Evolutionary conservation across 2,329 filamentous ascomycete genomes (phyloP).

Genomic region (Chaetoscypha palmicola): DNA sequence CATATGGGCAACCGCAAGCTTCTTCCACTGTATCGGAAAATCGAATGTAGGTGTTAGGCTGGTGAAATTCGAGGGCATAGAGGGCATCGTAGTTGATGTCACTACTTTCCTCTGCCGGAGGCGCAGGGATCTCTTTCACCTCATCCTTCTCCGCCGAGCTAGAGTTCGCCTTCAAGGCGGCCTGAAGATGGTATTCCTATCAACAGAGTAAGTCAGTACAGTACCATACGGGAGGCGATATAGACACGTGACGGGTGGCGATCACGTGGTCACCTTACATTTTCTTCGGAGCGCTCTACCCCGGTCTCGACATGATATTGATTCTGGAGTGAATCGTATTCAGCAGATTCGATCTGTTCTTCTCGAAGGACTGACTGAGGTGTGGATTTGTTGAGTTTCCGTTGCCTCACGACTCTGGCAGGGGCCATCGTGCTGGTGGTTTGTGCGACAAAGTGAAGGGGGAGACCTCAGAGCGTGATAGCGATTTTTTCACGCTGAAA

Average conservation of each 20-base stretch:
- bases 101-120: slow-evolving; percentile 53
- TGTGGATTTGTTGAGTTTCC: slow-evolving; percentile 51
- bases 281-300: slow-evolving; percentile 95
- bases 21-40: slow-evolving; percentile 98
- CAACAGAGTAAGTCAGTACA: slow-evolving; percentile 12
- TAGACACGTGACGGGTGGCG: slow-evolving; percentile 9
- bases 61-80: slow-evolving; percentile 71
- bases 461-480: slow-evolving; percentile 19
- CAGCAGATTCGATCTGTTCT: slow-evolving; percentile 76
- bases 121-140: slow-evolving; percentile 49
- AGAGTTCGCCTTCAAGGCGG: slow-evolving; percentile 24
- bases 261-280: slow-evolving; percentile 56
- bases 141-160: slow-evolving; percentile 24
- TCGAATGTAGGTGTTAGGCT: slow-evolving; percentile 89
- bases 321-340: slow-evolving; percentile 70
- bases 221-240: not conserved
- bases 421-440: slow-evolving; percentile 17
- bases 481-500: slow-evolving; percentile 26
- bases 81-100: slow-evolving; percentile 79
- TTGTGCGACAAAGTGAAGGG: slow-evolving; percentile 11
- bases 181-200: slow-evolving; percentile 33
- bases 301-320: slow-evolving; percentile 85
- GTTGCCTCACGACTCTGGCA: slow-evolving; percentile 31
- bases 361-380: slow-evolving; percentile 61
- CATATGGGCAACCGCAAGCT: slow-evolving; percentile 82